These are phyloP conservation scores for Boletus vermiculosoides DNA, from an alignment of 768 basidiomycete genomes.

Conservation along the genomic window DNA sequence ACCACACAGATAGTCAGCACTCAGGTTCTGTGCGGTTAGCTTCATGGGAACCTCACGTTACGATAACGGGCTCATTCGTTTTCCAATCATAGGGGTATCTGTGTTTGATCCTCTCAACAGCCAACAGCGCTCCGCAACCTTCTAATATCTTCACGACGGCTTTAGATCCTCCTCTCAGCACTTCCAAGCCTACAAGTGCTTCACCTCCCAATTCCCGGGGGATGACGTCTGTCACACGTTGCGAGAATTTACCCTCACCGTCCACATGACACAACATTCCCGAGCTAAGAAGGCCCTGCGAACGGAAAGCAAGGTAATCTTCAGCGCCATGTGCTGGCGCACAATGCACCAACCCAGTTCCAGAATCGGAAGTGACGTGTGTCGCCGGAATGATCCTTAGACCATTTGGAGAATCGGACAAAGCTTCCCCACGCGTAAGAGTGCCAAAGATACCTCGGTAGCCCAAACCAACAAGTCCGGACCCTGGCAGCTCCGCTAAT, in stretches of 20 bases:
- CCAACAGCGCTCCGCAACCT: conserved; percentile 52
- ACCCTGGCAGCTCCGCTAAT: conserved; percentile 28
- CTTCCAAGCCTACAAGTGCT: conserved; percentile 63
- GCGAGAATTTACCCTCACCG: conserved; percentile 66
- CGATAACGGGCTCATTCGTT: conserved; percentile 88
- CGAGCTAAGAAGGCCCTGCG: conserved; percentile 47
- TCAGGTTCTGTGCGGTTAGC: background rate
- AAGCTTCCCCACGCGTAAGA: conserved; percentile 4
- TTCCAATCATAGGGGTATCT: conserved; percentile 97
- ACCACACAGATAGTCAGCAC: background rate
- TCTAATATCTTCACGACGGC: conserved; percentile 63
- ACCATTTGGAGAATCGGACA: background rate
- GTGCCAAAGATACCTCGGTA: conserved; percentile 64
- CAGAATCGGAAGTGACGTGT: conserved; percentile 85
- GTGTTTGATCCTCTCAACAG: conserved; percentile 73
- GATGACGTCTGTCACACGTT: conserved; percentile 55
- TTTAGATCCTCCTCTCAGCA: conserved; percentile 70
- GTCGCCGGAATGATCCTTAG: conserved; percentile 60
- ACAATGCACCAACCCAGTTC: conserved; percentile 93
- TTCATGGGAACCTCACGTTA: conserved; percentile 56
- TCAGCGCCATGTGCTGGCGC: conserved; percentile 94
- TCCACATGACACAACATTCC: conserved; percentile 82
- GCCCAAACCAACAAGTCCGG: conserved; percentile 54
- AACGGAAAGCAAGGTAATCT: conserved; percentile 80
- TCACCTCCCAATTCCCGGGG: conserved; percentile 36